phyloP scores from a whole-genome alignment of 2,329 filamentous ascomycete genomes.

The Pseudocercospora cruenta region DNA sequence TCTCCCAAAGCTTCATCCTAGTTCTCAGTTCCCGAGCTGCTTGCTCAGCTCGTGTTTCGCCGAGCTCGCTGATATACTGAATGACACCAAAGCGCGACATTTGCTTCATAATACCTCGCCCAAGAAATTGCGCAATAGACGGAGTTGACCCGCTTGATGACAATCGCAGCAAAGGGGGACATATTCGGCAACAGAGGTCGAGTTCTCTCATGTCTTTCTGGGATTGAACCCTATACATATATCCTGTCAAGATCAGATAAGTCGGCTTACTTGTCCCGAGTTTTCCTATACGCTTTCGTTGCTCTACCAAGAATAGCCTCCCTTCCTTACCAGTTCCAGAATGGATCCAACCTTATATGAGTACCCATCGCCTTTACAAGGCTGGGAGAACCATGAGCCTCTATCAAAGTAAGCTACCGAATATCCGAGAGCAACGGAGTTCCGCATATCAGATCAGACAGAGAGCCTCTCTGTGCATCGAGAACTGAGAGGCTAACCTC shows the following conservation, averaged over 20 bases:
- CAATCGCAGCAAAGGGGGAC: background rate
- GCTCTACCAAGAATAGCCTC: background rate
- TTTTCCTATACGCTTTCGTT: background rate
- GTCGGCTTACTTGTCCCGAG: background rate
- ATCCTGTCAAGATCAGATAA: background rate
- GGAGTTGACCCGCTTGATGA: slow-evolving; percentile 1
- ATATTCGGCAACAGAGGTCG: background rate
- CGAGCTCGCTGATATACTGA: background rate
- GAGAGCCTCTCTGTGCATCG: background rate
- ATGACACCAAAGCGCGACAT: background rate
- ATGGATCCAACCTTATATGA: slow-evolving; percentile 56
- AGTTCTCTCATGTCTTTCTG: background rate
- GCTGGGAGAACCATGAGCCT: slow-evolving; percentile 53
- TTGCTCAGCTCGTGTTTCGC: background rate
- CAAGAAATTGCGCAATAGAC: background rate
- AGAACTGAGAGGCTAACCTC: background rate
- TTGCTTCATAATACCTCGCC: background rate
- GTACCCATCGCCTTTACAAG: slow-evolving; percentile 59
- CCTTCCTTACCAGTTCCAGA: slow-evolving; percentile 25
- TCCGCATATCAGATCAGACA: no score
- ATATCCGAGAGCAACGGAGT: no score
- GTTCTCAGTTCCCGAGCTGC: background rate
- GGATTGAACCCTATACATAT: background rate
- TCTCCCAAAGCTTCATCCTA: background rate
- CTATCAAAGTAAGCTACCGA: slow-evolving; percentile 47